Evolutionary conservation across 1,284 basidiomycete species (phyloP).

Genomic region (Marasmius sp.): DNA sequence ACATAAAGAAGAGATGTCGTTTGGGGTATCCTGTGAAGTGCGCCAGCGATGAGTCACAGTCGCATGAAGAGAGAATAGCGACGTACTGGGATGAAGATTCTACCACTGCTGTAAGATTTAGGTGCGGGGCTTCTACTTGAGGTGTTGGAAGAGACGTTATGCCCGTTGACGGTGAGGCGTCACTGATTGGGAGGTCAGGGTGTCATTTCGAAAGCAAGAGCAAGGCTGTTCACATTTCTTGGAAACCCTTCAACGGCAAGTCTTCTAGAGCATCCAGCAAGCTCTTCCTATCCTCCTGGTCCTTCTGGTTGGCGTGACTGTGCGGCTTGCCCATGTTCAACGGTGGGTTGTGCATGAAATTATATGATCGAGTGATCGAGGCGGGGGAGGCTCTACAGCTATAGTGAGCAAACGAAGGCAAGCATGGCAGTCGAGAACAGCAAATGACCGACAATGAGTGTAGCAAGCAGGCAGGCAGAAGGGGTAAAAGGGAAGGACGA

Average conservation of each 20-base stretch:
- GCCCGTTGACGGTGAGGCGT: slow-evolving; percentile 13
- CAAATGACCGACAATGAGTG: background rate
- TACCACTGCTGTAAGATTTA: slow-evolving; percentile 2
- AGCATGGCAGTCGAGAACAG: background rate
- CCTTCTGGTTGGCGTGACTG: slow-evolving; percentile 3
- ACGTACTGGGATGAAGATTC: slow-evolving; percentile 7
- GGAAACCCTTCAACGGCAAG: slow-evolving; percentile 13
- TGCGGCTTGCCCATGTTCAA: background rate
- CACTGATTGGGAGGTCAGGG: slow-evolving; percentile 9
- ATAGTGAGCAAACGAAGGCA: background rate
- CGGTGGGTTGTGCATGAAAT: background rate
- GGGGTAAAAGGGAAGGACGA: background rate
- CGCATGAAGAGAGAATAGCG: background rate
- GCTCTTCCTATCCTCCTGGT: slow-evolving; percentile 7
- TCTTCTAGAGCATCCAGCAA: slow-evolving; percentile 15
- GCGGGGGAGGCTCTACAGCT: background rate
- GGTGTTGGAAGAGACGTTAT: slow-evolving; percentile 18
- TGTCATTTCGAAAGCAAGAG: background rate
- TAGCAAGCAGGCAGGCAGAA: background rate
- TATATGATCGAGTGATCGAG: slow-evolving; percentile 6
- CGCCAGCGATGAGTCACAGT: background rate
- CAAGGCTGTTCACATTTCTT: slow-evolving; percentile 14
- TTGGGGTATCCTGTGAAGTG: background rate
- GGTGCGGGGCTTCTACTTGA: slow-evolving; percentile 1
- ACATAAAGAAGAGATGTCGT: background rate